Evolutionary conservation across 768 basidiomycete species (phyloP), one percentile per base, ranked within the genome.

Genomic region (Termitomyces sp.): DNA sequence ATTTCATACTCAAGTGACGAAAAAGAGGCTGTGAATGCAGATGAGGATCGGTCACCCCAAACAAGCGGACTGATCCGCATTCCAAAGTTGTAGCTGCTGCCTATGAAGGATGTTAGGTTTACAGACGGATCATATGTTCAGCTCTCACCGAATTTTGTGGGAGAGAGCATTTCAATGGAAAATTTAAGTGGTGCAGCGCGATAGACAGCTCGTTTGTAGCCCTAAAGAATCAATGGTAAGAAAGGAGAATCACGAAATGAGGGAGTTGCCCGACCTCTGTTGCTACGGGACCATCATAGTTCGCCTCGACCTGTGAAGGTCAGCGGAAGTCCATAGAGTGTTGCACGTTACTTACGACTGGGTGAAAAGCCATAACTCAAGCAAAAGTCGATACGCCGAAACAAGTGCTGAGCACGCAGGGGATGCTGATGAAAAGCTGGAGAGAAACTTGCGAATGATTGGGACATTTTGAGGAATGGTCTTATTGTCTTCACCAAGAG

Each of bases 171-270:
- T 46, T 83, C 79, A 5, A 88, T 79, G 0, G 71, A 68, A 58
- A 91, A 91, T 49, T 73, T 68, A 17, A 68, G 71, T 7, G 89
- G 89, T 5, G 88, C 73, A 30, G 76, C 67, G 32, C 76, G 81
- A 60, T 82, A 72, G 7, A 90, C 76, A 8, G 84, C 84, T 58
- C 84, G 69, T 62, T 84, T 84, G 68, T 77, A 85, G 45, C 73
- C 65, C 87, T 90, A 19, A 19, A 19, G 5, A 28, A 32, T 8
- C 7, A 21, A 32, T 19, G 11, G 17, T 32, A n/a, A 34, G 28
- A 34, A 17, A 57, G 51, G 30, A 56, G 35, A 21, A 22, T 10
- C 9, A 45, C 14, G 40, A 14, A 28, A 24, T 49, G 14, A 51
- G 28, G 44, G 2, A 45, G 46, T 45, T 8, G 55, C 17, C 46